Evolutionary conservation across 345 rosid genomes (phyloP).

Genomic region (Trapa bicornis): DNA sequence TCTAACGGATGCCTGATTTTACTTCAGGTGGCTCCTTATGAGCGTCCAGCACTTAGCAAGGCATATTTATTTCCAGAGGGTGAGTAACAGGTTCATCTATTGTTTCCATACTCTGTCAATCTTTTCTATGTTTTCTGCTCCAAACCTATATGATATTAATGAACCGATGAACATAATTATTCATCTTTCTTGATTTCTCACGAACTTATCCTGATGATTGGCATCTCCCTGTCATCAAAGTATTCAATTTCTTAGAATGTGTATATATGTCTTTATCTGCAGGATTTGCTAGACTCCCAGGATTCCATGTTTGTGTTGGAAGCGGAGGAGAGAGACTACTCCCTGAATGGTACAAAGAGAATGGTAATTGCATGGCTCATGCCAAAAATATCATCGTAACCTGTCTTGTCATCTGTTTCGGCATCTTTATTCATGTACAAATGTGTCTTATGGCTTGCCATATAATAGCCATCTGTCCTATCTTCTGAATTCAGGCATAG

Average conservation of each 20-base stretch:
- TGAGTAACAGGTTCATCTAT: slow-evolving; percentile 14
- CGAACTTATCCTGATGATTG: neutral
- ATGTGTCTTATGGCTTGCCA: neutral
- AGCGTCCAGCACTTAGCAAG: slow-evolving; percentile 96
- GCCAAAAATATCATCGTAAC: neutral
- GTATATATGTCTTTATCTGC: slow-evolving; percentile 4
- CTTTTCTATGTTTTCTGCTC: no score
- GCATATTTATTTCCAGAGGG: slow-evolving; percentile 88
- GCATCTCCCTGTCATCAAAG: no score
- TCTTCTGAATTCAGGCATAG: slow-evolving; percentile 51
- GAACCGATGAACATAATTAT: neutral
- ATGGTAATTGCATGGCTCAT: slow-evolving; percentile 33
- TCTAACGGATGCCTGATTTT: slow-evolving; percentile 7
- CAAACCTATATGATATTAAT: neutral
- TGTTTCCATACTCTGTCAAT: neutral
- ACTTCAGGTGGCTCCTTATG: slow-evolving; percentile 90
- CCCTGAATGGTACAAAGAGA: slow-evolving; percentile 82
- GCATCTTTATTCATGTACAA: neutral
- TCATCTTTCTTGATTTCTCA: neutral
- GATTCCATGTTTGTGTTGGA: slow-evolving; percentile 94
- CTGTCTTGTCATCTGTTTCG: neutral
- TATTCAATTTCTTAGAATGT: neutral
- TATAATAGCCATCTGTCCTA: neutral
- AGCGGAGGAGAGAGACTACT: slow-evolving; percentile 91
- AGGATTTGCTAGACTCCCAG: slow-evolving; percentile 98